A percentile compares a stretch with the other conserved stretches of the same genome.
phyloP scores from a whole-genome alignment of 352 stramenopile genomes.

The Plasmopara muralis region DNA sequence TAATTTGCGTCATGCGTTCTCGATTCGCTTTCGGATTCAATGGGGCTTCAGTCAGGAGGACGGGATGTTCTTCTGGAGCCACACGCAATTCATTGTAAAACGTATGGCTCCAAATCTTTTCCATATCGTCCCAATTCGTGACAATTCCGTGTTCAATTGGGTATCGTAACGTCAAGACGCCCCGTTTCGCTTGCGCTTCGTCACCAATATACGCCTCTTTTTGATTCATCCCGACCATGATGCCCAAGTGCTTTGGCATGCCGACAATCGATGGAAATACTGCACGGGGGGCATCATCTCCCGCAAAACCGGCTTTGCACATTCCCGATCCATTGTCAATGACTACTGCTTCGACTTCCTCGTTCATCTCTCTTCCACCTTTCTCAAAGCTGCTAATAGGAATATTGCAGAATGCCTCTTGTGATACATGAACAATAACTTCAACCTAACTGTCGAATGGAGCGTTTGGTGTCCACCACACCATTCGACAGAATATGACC shows the following conservation, averaged over 20 bases:
- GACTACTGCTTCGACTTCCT: conserved; percentile 41
- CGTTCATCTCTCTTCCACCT: conserved; percentile 11
- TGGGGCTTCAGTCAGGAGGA: conserved; percentile 91
- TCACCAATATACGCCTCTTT: conserved; percentile 93
- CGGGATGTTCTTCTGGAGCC: conserved; percentile 94
- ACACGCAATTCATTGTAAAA: conserved; percentile 98
- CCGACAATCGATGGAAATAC: conserved; percentile 68
- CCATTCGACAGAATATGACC: no score
- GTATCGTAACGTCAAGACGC: conserved; percentile 93
- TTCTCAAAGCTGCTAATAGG: neutral
- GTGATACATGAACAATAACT: no score
- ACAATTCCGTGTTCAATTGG: conserved; percentile 99
- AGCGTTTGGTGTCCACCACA: neutral
- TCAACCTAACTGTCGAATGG: neutral
- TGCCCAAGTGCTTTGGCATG: conserved; percentile 93
- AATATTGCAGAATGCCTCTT: neutral
- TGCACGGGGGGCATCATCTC: conserved; percentile 60
- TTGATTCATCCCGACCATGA: conserved; percentile 98
- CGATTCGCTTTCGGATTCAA: conserved; percentile 92
- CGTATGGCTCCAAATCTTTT: conserved; percentile 99
- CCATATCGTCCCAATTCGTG: conserved; percentile 99
- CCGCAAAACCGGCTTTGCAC: conserved; percentile 65
- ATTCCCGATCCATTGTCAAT: conserved; percentile 52
- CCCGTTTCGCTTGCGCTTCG: conserved; percentile 89
- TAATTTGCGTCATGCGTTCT: conserved; percentile 94